A percentile compares a stretch with the other conserved stretches of the same genome.
Conservation (phyloP, 1,139 yeast genomes). For the Pichia inconspicua region DNA sequence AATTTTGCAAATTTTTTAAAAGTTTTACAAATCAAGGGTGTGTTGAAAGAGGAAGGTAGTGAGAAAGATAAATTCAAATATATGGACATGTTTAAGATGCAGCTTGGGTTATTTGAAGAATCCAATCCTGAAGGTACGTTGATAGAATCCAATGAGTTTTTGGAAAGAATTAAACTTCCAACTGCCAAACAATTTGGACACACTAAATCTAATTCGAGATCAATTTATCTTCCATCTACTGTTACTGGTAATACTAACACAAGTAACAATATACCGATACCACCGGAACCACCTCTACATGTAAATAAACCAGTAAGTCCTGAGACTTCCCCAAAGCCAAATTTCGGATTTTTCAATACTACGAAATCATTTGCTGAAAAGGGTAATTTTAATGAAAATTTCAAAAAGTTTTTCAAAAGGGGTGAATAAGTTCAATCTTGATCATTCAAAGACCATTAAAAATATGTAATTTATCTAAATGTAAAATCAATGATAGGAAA, state of each 20-base stretch:
- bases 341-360: slow-evolving; percentile 21
- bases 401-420: slow-evolving; percentile 29
- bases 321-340: slow-evolving; percentile 10
- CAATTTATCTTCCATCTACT: slow-evolving; percentile 13
- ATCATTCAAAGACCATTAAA: not conserved
- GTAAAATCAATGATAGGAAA: not conserved
- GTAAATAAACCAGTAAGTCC: not conserved
- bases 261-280: not conserved
- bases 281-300: slow-evolving; percentile 9
- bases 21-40: slow-evolving; percentile 56
- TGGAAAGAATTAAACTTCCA: slow-evolving; percentile 20
- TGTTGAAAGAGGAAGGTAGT: slow-evolving; percentile 26
- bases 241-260: slow-evolving; percentile 1
- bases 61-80: slow-evolving; percentile 39
- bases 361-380: slow-evolving; percentile 27
- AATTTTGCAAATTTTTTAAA: slow-evolving; percentile 56
- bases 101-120: slow-evolving; percentile 44
- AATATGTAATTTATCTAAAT: not conserved
- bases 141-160: slow-evolving; percentile 22
- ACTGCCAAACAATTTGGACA: slow-evolving; percentile 9
- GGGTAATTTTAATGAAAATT: slow-evolving; percentile 28
- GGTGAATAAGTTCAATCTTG: slow-evolving; percentile 7
- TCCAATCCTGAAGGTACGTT: slow-evolving; percentile 16
- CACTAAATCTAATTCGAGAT: slow-evolving; percentile 8
- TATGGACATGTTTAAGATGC: slow-evolving; percentile 53